These are phyloP conservation scores for Arthonia radiata DNA, from an alignment of 495 filamentous ascomycete species.

Conservation along the genomic window DNA sequence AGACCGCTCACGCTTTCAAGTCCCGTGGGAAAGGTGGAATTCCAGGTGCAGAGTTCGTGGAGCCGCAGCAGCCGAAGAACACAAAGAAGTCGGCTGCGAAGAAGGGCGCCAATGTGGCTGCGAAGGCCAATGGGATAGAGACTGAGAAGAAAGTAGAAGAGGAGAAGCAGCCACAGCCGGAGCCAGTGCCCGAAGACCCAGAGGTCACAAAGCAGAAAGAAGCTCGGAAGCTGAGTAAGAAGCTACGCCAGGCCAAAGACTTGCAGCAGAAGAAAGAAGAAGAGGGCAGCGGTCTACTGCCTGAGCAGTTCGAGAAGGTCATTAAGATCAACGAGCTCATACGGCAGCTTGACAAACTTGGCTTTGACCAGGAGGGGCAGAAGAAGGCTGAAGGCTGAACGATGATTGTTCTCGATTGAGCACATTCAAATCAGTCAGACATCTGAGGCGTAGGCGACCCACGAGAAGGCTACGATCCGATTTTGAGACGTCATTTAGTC, in stretches of 20 bases:
- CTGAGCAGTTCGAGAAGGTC: conserved; percentile 93
- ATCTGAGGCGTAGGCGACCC: no score
- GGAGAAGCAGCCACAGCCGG: conserved; percentile 7
- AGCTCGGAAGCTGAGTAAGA: conserved; percentile 82
- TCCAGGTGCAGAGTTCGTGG: conserved; percentile 49
- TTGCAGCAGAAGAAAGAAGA: conserved; percentile 83
- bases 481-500: no score
- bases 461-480: no score
- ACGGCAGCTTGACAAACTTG: conserved; percentile 62
- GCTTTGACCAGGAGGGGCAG: conserved; percentile 47
- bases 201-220: conserved; percentile 79
- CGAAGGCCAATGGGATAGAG: conserved; percentile 7
- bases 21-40: conserved; percentile 52
- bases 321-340: conserved; percentile 90
- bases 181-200: conserved; percentile 17
- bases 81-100: conserved; percentile 78
- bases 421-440: no score
- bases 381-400: no score
- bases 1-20: conserved; percentile 66
- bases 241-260: conserved; percentile 77
- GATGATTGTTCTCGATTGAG: no score
- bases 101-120: conserved; percentile 51
- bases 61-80: conserved; percentile 44
- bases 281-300: conserved; percentile 51
- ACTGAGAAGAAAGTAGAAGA: conserved; percentile 13